Evolutionary conservation across 1,139 yeast species (phyloP), one percentile per base, ranked within the genome.

Genomic region (Saccharomyces hybrid): DNA sequence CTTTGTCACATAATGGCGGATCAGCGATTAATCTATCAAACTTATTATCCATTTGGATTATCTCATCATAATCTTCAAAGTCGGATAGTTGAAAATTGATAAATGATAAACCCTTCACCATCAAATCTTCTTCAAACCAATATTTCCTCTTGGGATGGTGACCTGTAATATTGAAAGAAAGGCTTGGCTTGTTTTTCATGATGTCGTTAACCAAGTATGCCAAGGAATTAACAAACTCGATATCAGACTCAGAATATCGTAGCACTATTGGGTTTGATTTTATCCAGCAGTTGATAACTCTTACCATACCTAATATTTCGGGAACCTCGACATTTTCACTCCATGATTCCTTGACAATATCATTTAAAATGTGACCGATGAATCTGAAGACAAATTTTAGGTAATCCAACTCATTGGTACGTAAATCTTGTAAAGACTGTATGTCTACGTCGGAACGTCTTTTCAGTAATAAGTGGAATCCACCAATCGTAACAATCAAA

Each of bases 81-180:
- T 84, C 90, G 53, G 76, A 76, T 56, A 84, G 73, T 56, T 77
- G 78, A 61, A 71, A 78, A 44, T 76, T 77, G 28, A 85, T 73
- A 2, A 84, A 76, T 52, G 73, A 71, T 61, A 82, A 84, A 56
- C 84, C 90, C 57, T 80, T 80, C 57, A 83, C 71, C 14, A 76
- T 69, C 9, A 84, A 81, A 70, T 86, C 95, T 61, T 85, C 93
- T 47, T 73, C 69, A 62, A 84, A 85, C 55, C 78, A 79, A 58
- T 82, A 79, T 1, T 68, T 65, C 65, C 91, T 73, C 13, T 65
- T 58, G n/a, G 79, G 78, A 46, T 71, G 67, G 27, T 60, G 57
- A 13, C 57, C 55, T 2, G 51, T 26, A 9, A 49, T 23, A 4
- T 52, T 44, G 2, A 49, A 51, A 7, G 50, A 26, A 13, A 55